Conservation (phyloP, 805 yeast species). For the Sugiyamaella boreocaroliniensis region DNA sequence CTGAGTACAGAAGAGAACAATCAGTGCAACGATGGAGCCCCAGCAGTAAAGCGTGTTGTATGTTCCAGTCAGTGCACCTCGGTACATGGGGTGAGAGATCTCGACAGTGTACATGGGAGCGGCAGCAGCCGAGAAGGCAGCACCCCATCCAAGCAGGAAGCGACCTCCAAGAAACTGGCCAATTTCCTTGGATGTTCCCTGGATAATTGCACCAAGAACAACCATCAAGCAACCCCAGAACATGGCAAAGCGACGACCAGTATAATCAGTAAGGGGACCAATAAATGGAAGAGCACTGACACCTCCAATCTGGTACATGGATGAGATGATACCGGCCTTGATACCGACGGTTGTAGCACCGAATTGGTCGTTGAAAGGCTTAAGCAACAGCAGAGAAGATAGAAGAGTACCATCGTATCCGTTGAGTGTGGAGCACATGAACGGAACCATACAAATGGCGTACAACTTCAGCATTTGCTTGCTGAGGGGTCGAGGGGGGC, state of each 20-base stretch:
- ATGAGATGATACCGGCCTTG: conserved; percentile 11
- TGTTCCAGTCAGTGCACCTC: conserved; percentile 18
- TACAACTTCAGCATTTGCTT: conserved; percentile 9
- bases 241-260: conserved; percentile 12
- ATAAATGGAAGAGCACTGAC: conserved; percentile 9
- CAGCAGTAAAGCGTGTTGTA: conserved; percentile 15
- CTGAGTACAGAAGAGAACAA: conserved; percentile 11
- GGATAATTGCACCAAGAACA: conserved; percentile 8
- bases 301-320: conserved; percentile 14
- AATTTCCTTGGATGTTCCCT: conserved; percentile 7
- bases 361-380: conserved; percentile 6
- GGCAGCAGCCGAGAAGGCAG: conserved; percentile 4
- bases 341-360: conserved; percentile 8
- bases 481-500: conserved; percentile 4
- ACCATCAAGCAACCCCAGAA: conserved; percentile 7
- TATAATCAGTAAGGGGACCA: conserved; percentile 3
- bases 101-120: conserved; percentile 10
- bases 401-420: conserved; percentile 13
- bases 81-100: conserved; percentile 7
- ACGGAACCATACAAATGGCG: conserved; percentile 4
- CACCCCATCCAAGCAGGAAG: conserved; percentile 10
- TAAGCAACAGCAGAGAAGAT: conserved; percentile 4
- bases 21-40: conserved; percentile 16
- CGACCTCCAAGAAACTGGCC: conserved; percentile 11
- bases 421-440: conserved; percentile 3